Percentiles rank a stretch among this genome's conserved stretches.
phyloP scores from a whole-genome alignment of 805 yeast genomes.

The Candida arabinofermentans region DNA sequence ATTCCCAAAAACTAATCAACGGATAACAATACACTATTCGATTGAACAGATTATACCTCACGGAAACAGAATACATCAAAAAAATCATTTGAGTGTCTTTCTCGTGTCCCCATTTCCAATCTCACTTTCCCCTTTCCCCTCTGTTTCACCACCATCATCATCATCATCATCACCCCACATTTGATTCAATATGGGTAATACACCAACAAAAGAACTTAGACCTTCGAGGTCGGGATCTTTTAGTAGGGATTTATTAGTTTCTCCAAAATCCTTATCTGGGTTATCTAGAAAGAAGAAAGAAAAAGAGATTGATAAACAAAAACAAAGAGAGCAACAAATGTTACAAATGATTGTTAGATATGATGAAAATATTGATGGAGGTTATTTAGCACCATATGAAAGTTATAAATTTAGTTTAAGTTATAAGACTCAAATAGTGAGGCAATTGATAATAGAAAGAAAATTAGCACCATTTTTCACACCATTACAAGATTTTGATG shows the following conservation, averaged over 20 bases:
- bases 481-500: constrained; percentile 79
- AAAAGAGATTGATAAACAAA: constrained; percentile 52
- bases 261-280: constrained; percentile 17
- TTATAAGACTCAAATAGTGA: constrained; percentile 70
- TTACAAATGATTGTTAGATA: constrained; percentile 53
- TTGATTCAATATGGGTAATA: constrained; percentile 22
- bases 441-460: constrained; percentile 62
- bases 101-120: too few relatives aligned
- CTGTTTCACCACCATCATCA: not conserved
- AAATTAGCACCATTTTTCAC: constrained; percentile 85
- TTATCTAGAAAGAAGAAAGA: constrained; percentile 31
- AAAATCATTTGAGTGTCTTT: too few relatives aligned
- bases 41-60: too few relatives aligned
- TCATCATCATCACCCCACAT: not conserved
- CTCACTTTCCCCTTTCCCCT: not conserved
- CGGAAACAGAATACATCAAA: too few relatives aligned
- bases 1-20: too few relatives aligned
- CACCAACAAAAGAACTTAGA: constrained; percentile 24
- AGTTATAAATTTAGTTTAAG: constrained; percentile 75
- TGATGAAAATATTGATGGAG: constrained; percentile 86
- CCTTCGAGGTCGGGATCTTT: constrained; percentile 15
- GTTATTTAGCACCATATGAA: constrained; percentile 88
- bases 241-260: constrained; percentile 13
- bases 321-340: constrained; percentile 49
- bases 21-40: too few relatives aligned